Evolutionary conservation across 192 early-diverging fungal species (phyloP), one percentile per base, ranked within the genome.

Genomic region (Geranomyces variabilis): DNA sequence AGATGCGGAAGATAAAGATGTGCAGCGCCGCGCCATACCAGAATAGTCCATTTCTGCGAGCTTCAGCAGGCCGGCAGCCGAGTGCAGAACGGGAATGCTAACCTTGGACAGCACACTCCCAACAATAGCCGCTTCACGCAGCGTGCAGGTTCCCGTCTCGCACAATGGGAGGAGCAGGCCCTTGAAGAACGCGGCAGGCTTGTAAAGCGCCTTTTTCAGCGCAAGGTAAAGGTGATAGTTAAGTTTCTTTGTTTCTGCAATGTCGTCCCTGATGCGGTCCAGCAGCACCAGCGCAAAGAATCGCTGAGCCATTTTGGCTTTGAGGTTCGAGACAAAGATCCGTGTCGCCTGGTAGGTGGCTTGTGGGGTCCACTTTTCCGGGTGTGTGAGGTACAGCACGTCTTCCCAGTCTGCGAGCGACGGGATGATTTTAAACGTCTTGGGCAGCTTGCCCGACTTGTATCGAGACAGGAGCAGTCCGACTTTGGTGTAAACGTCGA

Each of bases 381-480:
- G 97, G 22, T 81, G 83, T 1, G 97, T 99, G 46, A 97, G 81
- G 74, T 92, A 94, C 67, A 99, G 76, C 41, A 99, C 88, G 75
- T 99, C 93, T 77, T 99, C 95, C 97, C 97, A 99, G 84, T 99
- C 93, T 45, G 87, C 81, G 47, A 99, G 85, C 6, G 93, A 91
- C 6, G 97, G 95, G 51, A 98, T 94, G 66, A 99, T 96, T 83
- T 99, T 99, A 89, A 99, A 99, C 19, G 94, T 92, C 81, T 99
- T 98, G 60, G 97, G 97, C 48, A 97, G 85, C 74, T 90, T 90
- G 29, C 96, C 96, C 19, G 93, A 95, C 67, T 92, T 92, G 89
- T 99, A 97, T 24, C 97, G 88, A 53, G 86, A 89, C 65, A 98
- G 77, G 53, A 98, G 80, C 61, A 90, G 75, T 1, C 95, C 97